phyloP scores from a whole-genome alignment of 164 flowering plant species.

The Magnolia sinica region DNA sequence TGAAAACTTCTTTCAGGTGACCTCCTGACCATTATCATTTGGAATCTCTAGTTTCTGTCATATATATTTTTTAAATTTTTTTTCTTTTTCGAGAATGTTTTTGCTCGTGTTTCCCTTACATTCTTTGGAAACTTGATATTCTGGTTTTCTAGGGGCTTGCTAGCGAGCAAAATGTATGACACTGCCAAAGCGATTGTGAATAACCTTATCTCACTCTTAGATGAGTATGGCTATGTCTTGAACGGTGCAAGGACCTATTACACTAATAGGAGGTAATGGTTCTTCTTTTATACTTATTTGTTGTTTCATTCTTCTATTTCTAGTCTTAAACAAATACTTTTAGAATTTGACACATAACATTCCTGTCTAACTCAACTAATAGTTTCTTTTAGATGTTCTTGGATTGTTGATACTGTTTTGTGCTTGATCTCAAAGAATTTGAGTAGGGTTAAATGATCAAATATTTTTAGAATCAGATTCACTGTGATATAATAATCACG shows the following conservation, averaged over 20 bases:
- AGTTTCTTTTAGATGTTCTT: too few species aligned
- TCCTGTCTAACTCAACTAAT: neutral
- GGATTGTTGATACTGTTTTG: neutral
- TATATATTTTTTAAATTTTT: too few species aligned
- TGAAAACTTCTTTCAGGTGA: too few species aligned
- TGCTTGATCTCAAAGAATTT: neutral
- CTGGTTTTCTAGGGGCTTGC: conserved; percentile 65
- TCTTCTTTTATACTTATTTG: neutral
- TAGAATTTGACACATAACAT: neutral
- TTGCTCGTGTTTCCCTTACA: neutral
- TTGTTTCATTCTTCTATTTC: neutral
- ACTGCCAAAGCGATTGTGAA: conserved; percentile 77
- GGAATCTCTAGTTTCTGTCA: too few species aligned
- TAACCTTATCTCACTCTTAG: conserved; percentile 66
- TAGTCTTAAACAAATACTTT: neutral
- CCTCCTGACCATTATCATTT: too few species aligned
- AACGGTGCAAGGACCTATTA: conserved; percentile 90
- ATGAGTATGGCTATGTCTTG: conserved; percentile 65
- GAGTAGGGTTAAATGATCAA: neutral
- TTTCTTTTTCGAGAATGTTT: too few species aligned
- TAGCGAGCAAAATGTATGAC: conserved; percentile 79
- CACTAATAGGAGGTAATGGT: conserved; percentile 72
- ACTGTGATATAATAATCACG: neutral
- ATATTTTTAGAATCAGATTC: neutral
- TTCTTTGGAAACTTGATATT: neutral